phyloP scores from a whole-genome alignment of 176 grass and related monocot genomes.

The Hordeum vulgare region DNA sequence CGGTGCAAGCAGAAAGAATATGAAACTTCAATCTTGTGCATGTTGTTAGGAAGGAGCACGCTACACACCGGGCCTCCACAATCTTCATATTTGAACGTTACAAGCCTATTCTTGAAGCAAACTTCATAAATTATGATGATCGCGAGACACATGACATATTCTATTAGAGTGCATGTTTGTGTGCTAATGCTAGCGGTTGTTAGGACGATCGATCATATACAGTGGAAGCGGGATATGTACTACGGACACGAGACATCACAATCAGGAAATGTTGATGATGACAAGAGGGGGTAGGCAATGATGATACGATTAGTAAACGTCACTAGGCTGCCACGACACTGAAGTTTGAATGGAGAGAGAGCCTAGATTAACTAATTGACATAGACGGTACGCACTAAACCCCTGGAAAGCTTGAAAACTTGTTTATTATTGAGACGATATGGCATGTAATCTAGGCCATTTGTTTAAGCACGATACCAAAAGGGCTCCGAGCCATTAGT shows the following conservation, averaged over 20 bases:
- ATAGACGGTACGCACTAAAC: neutral
- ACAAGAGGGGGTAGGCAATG: neutral
- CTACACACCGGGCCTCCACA: too few species aligned
- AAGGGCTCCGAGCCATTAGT: neutral
- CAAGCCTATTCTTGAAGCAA: too few species aligned
- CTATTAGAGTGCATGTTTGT: too few species aligned
- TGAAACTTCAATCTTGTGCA: too few species aligned
- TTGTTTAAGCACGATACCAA: slow-evolving; percentile 10
- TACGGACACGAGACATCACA: neutral
- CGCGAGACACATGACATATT: too few species aligned
- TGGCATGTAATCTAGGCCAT: slow-evolving; percentile 12
- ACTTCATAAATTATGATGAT: too few species aligned
- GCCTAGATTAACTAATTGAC: neutral
- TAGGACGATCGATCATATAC: too few species aligned
- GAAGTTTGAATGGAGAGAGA: neutral
- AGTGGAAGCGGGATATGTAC: neutral
- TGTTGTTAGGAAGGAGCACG: too few species aligned
- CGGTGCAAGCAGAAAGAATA: too few species aligned
- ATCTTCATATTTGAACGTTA: too few species aligned
- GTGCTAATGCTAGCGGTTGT: too few species aligned
- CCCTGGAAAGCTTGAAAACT: neutral
- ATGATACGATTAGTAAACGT: neutral
- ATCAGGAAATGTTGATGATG: neutral
- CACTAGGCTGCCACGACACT: neutral
- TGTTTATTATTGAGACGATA: neutral